phyloP scores from a whole-genome alignment of 441 rosid species.

The Bocquillonia castaneifolia region DNA sequence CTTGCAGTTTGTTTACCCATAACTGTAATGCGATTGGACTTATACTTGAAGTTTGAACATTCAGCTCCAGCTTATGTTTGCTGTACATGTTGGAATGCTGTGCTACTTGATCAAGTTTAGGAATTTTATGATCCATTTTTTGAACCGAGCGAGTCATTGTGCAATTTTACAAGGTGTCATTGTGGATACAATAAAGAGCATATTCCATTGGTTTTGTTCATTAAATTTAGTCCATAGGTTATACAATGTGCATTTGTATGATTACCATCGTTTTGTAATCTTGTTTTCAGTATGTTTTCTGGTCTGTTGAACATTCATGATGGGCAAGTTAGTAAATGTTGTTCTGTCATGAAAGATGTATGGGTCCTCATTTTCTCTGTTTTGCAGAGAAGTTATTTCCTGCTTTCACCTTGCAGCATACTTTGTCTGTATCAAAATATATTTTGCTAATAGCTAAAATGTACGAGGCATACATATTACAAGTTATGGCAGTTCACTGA shows the following conservation, averaged over 20 bases:
- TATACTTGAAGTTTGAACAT: slow-evolving; percentile 14
- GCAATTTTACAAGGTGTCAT: background rate
- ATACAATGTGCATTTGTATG: background rate
- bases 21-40: slow-evolving; percentile 10
- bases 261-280: no score
- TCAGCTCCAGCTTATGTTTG: slow-evolving; percentile 8
- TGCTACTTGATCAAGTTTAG: background rate
- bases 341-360: background rate
- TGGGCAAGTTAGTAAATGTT: slow-evolving; percentile 6
- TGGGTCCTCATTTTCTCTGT: background rate
- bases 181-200: background rate
- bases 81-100: background rate
- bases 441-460: background rate
- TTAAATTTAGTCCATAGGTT: background rate
- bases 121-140: background rate
- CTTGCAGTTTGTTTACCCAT: background rate
- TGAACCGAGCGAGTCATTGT: background rate
- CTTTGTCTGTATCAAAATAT: background rate
- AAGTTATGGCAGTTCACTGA: background rate
- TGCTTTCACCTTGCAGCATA: background rate
- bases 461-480: background rate
- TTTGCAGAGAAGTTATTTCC: background rate
- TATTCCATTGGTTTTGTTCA: background rate
- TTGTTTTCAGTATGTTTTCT: background rate
- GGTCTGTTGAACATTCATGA: slow-evolving; percentile 1